Evolutionary conservation across 2,329 filamentous ascomycete species (phyloP), one percentile per base, ranked within the genome.

Genomic region (Fusarium metavorans): DNA sequence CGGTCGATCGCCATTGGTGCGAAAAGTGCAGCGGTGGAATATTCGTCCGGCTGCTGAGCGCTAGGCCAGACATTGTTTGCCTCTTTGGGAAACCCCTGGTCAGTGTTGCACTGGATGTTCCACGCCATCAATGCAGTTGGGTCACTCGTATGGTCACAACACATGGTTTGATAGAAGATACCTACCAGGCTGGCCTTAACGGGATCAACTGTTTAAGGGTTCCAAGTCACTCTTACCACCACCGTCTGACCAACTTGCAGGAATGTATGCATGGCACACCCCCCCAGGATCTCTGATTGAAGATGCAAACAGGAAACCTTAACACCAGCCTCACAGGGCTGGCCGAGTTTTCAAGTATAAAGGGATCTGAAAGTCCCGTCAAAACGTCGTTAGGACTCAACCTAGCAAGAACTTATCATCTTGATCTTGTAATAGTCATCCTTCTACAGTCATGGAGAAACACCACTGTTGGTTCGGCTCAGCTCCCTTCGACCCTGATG

Each of bases 401-500:
- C 16, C 43, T 27, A 48, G 43, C 43, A 16, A 48, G 10, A 48
- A 48, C 43, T 27, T 48, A 4, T 48, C 20, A 23, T 48, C 43
- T 27, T 27, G 9, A 48, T 48, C 43, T 48, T 39, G 37, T 6
- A n/a, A n/a, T 18, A 48, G 20, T 30, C 43, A 48, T 48, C 43
- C 43, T n/a, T 48, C 43, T 48, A 27, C 43, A 48, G 18, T 52
- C 48, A 52, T 52, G 20, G 48, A 48, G 25, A 25, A 18, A 27
- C 48, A 25, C 27, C 48, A 52, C 48, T 52, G 48, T 27, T 52
- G 48, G 48, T 52, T 27, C 7, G 48, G 48, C 25, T 52, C 48
- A 18, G 14, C 23, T 27, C 11, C 23, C 23, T 68, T 68, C 18
- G 27, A 64, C 41, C 66, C 66, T 10, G 45, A 63, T n/a, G 45